Percentiles rank a stretch among this genome's conserved stretches.
These are phyloP conservation scores for Sporodiniella umbellata DNA, from an alignment of 371 early-diverging fungal species.

Conservation along the genomic window DNA sequence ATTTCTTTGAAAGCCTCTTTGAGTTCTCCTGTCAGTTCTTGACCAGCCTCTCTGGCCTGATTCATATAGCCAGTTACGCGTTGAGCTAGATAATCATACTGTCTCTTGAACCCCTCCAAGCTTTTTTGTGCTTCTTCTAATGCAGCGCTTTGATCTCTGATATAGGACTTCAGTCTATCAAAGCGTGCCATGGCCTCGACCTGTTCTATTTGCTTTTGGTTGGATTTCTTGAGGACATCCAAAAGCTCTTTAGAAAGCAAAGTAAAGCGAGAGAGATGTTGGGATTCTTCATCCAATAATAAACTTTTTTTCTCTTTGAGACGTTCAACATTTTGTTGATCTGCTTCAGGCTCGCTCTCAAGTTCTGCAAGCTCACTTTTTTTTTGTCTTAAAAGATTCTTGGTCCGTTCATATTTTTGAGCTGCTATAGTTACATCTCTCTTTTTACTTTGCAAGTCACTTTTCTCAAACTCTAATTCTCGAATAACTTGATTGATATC, in stretches of 20 bases:
- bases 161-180: neutral
- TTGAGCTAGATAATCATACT: constrained; percentile 5
- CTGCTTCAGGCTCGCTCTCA: constrained; percentile 6
- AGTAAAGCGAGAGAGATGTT: neutral
- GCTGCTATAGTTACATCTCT: constrained; percentile 11
- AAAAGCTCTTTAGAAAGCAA: neutral
- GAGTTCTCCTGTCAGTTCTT: constrained; percentile 38
- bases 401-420: constrained; percentile 7
- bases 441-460: constrained; percentile 23
- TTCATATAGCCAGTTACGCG: constrained; percentile 20
- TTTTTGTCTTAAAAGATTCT: neutral
- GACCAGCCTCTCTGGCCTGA: constrained; percentile 42
- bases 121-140: constrained; percentile 1
- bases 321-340: neutral
- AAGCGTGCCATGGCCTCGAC: neutral
- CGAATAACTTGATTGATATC: constrained; percentile 20
- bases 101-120: neutral
- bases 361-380: constrained; percentile 1
- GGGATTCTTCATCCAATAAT: neutral
- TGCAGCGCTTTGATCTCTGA: neutral
- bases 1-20: constrained; percentile 49
- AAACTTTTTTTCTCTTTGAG: neutral
- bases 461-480: constrained; percentile 32
- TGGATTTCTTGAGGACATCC: neutral
- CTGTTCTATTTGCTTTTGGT: neutral